Conservation (phyloP, 169 alveolate species). For the Plasmodium fragile region DNA sequence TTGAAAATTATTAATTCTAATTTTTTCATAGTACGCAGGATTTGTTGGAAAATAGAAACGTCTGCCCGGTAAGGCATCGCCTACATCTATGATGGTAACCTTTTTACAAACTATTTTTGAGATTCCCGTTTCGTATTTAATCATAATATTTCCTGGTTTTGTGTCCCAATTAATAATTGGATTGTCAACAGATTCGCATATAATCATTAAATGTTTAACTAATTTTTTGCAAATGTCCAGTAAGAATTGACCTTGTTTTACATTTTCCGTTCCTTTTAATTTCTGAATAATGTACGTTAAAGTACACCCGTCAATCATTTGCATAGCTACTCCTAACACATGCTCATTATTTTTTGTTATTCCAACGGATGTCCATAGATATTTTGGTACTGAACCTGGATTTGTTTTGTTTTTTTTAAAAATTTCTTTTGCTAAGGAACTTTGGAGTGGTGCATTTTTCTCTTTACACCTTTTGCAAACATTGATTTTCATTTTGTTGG, state of each 20-base stretch:
- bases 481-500: constrained; percentile 22
- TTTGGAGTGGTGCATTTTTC: constrained; percentile 10
- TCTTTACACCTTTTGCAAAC: constrained; percentile 32
- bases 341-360: constrained; percentile 44
- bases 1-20: constrained; percentile 41
- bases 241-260: constrained; percentile 64
- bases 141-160: constrained; percentile 83
- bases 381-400: constrained; percentile 76
- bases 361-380: constrained; percentile 81
- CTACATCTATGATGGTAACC: constrained; percentile 82
- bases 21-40: constrained; percentile 76
- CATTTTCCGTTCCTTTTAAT: constrained; percentile 64
- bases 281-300: constrained; percentile 79
- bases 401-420: constrained; percentile 1
- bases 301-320: constrained; percentile 82
- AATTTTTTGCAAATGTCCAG: constrained; percentile 79
- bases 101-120: constrained; percentile 78
- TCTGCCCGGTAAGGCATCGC: constrained; percentile 84
- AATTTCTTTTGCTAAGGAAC: constrained; percentile 34
- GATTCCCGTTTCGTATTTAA: constrained; percentile 64
- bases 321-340: constrained; percentile 83
- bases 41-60: constrained; percentile 79
- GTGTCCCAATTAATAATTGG: constrained; percentile 85
- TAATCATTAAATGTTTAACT: constrained; percentile 74
- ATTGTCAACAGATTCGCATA: constrained; percentile 67